Base-by-base conservation (phyloP, 129 eudicot genomes). In the Tanacetum coccineum region DNA sequence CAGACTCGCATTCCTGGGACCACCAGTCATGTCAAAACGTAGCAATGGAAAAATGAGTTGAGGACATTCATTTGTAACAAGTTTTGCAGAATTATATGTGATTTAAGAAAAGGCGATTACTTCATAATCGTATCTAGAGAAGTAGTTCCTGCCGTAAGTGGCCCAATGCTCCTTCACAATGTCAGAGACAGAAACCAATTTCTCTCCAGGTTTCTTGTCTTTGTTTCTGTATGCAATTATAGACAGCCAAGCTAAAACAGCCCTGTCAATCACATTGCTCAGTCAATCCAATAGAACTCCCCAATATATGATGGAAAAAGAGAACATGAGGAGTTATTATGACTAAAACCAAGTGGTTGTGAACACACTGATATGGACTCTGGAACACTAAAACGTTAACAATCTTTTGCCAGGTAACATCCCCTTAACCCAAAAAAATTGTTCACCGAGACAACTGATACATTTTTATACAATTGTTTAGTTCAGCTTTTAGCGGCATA, bases 211-310 rank as follows among this genome's bases (percentile, higher is more conserved):
- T 66, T 84, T 89, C 68, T 73, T 94, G 76, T 83, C 82, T 88
- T 84, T 89, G 81, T 89, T 94, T 68, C 84, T 78, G 58, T 79
- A 85, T 10, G 99, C 99, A 49, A 93, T 73, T 78, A 93, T 93
- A 25, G 99, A 89, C 62, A 93, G 87, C 99, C 99, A 93, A 76
- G 96, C 99, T 79, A 93, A 76, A 66, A 93, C 99, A 73, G 99
- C 96, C 99, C 99, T 93, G 84, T 74, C 20, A 71, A 62, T 71
- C 32, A 66, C 63, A 59, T 50, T 57, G 67, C 19, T 32, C n/a
- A 30, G 69, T 70, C 46, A 58, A 51, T 18, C 50, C 49, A 15
- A 75, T 6, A 73, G 6, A 53, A 68, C 52, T 49, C 51, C 12
- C 13, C 40, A 15, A 17, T 59, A 71, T 18, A 5, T 68, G 13